Percentiles rank a stretch among this genome's conserved stretches.
These are phyloP conservation scores for Ophiocordyceps unilateralis DNA, from an alignment of 2,329 filamentous ascomycete genomes.

Conservation along the genomic window DNA sequence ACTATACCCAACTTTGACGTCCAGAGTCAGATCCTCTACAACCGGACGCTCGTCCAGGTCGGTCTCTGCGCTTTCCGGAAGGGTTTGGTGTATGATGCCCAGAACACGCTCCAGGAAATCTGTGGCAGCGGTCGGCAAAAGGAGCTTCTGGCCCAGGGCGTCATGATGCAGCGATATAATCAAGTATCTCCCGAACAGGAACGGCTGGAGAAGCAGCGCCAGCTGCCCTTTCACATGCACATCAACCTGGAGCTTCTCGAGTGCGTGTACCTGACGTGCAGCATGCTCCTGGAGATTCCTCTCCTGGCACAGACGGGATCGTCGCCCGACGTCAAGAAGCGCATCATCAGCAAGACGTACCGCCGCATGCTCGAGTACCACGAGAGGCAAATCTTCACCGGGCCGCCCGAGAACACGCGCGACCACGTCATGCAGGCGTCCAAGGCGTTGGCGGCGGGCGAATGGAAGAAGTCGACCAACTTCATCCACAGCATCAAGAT, in stretches of 20 bases:
- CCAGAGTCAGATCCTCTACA: constrained; percentile 95
- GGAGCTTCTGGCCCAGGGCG: constrained; percentile 91
- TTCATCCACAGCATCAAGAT: constrained; percentile 99
- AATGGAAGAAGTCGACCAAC: constrained; percentile 92
- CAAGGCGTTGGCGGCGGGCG: constrained; percentile 86
- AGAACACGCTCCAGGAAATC: constrained; percentile 95
- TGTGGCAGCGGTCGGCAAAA: constrained; percentile 96
- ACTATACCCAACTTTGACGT: constrained; percentile 94
- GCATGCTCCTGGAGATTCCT: constrained; percentile 97
- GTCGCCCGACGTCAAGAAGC: constrained; percentile 91
- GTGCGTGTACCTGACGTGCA: constrained; percentile 96
- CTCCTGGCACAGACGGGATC: constrained; percentile 93
- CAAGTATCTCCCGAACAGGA: constrained; percentile 97
- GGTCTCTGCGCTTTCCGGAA: constrained; percentile 96
- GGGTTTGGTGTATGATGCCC: constrained; percentile 90
- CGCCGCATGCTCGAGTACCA: constrained; percentile 98
- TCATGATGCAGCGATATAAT: constrained; percentile 94
- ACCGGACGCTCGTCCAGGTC: constrained; percentile 92
- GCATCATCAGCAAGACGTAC: constrained; percentile 98
- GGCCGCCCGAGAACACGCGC: constrained; percentile 93
- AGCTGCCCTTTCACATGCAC: constrained; percentile 99
- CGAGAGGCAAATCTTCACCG: constrained; percentile 97
- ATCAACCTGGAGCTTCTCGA: constrained; percentile 98
- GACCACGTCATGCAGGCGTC: constrained; percentile 99
- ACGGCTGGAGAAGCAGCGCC: constrained; percentile 87